Evolutionary conservation across 108 stramenopile species (phyloP).

Genomic region (Chaetoceros muelleri): DNA sequence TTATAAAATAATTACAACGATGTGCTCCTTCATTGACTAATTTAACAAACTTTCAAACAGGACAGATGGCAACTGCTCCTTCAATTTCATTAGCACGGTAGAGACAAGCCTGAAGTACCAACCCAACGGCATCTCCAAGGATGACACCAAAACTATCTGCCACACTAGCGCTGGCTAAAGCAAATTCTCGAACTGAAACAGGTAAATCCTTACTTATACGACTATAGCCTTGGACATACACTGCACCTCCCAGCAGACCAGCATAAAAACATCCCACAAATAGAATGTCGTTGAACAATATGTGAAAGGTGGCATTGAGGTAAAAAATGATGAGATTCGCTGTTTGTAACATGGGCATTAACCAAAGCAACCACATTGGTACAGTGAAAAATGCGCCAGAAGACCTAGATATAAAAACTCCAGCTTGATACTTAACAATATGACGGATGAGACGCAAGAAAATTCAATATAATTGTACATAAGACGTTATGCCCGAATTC

Average conservation of each 20-base stretch:
- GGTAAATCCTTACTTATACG: slow-evolving; percentile 50
- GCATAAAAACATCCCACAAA: slow-evolving; percentile 40
- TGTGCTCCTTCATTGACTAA: background rate
- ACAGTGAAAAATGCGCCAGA: slow-evolving; percentile 40
- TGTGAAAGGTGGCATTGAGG: slow-evolving; percentile 17
- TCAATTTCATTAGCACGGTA: slow-evolving; percentile 46
- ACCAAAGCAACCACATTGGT: slow-evolving; percentile 42
- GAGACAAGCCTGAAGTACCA: slow-evolving; percentile 68
- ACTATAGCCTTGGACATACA: slow-evolving; percentile 68
- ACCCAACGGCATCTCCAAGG: slow-evolving; percentile 46
- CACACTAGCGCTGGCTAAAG: slow-evolving; percentile 47
- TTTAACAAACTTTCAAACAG: slow-evolving; percentile 3
- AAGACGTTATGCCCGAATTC: background rate
- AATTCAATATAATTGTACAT: background rate
- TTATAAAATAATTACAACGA: too few relatives aligned
- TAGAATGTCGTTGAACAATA: slow-evolving; percentile 22
- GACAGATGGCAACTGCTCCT: slow-evolving; percentile 53
- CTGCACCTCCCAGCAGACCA: slow-evolving; percentile 67
- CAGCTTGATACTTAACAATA: slow-evolving; percentile 40
- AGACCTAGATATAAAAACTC: slow-evolving; percentile 65
- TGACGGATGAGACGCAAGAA: too few relatives aligned
- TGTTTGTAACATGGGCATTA: slow-evolving; percentile 54
- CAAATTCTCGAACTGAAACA: slow-evolving; percentile 44
- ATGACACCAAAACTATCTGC: slow-evolving; percentile 60
- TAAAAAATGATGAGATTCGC: slow-evolving; percentile 58